Conservation (phyloP, 2,329 filamentous ascomycete species). For the Pestalotiopsis sp. region DNA sequence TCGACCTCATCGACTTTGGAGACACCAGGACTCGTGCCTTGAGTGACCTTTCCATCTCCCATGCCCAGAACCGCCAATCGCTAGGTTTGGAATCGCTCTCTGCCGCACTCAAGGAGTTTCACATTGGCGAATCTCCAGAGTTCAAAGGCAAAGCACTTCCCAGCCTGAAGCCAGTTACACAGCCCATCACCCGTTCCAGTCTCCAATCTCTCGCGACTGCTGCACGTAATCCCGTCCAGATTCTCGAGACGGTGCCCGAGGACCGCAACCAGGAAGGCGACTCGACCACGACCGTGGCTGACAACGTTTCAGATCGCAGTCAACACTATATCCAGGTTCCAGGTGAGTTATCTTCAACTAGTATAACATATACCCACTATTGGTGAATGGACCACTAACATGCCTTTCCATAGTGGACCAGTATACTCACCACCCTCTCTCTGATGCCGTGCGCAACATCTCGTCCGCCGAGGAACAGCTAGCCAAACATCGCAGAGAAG, state of each 20-base stretch:
- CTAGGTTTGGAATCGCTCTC: slow-evolving; percentile 32
- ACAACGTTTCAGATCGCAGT: slow-evolving; percentile 19
- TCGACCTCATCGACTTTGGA: slow-evolving; percentile 12
- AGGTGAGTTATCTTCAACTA: slow-evolving; percentile 22
- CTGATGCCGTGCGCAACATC: slow-evolving; percentile 28
- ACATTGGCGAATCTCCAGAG: slow-evolving; percentile 22
- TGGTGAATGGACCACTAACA: slow-evolving; percentile 2
- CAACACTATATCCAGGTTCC: slow-evolving; percentile 26
- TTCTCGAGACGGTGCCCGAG: slow-evolving; percentile 32
- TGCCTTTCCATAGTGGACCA: slow-evolving; percentile 22
- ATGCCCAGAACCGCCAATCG: slow-evolving; percentile 29
- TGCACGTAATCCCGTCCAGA: slow-evolving; percentile 30
- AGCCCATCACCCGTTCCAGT: slow-evolving; percentile 22
- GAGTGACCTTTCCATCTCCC: slow-evolving; percentile 31
- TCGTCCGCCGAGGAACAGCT: slow-evolving; percentile 31
- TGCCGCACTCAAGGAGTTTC: slow-evolving; percentile 35
- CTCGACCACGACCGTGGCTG: slow-evolving; percentile 16
- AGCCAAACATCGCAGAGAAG: slow-evolving; percentile 31
- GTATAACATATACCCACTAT: background rate
- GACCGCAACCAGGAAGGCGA: slow-evolving; percentile 23
- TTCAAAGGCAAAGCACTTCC: slow-evolving; percentile 17
- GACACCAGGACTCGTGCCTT: slow-evolving; percentile 24
- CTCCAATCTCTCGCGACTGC: slow-evolving; percentile 24
- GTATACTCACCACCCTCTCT: slow-evolving; percentile 29
- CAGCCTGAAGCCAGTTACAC: slow-evolving; percentile 20